A percentile compares a stretch with the other conserved stretches of the same genome.
phyloP scores from a whole-genome alignment of 2,329 filamentous ascomycete species.

The Colletotrichum sansevieriae region DNA sequence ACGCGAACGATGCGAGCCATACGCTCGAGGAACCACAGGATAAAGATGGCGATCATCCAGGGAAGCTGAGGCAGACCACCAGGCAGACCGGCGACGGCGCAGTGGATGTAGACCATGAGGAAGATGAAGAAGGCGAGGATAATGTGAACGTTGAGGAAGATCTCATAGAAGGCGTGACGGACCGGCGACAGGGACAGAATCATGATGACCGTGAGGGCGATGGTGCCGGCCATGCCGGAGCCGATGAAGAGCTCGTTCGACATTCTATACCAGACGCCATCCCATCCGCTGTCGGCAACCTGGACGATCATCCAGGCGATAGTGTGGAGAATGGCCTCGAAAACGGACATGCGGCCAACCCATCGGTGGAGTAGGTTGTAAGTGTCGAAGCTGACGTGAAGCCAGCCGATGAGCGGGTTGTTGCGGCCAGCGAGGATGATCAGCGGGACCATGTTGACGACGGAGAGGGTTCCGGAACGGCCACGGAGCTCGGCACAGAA shows the following conservation, averaged over 20 bases:
- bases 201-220: constrained; percentile 74
- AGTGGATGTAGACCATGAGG: constrained; percentile 83
- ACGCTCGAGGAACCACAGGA: constrained; percentile 84
- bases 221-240: constrained; percentile 72
- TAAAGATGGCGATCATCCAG: constrained; percentile 80
- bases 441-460: constrained; percentile 93
- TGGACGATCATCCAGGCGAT: constrained; percentile 81
- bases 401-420: constrained; percentile 86
- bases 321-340: constrained; percentile 77
- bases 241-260: constrained; percentile 72
- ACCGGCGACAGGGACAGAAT: constrained; percentile 82
- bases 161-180: constrained; percentile 96
- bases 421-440: constrained; percentile 92
- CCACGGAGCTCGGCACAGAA: constrained; percentile 87
- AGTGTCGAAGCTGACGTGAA: constrained; percentile 94
- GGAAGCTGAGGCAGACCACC: constrained; percentile 78
- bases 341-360: constrained; percentile 80
- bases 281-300: constrained; percentile 73
- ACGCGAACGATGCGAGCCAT: constrained; percentile 72
- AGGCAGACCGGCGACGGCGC: constrained; percentile 72
- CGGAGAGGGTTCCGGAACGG: constrained; percentile 82
- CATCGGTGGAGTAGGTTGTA: constrained; percentile 84
- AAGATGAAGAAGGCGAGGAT: constrained; percentile 77
- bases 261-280: constrained; percentile 67
- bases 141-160: constrained; percentile 90